Evolutionary conservation across 805 yeast species (phyloP), one percentile per base, ranked within the genome.

Genomic region (Lachancea sp.): DNA sequence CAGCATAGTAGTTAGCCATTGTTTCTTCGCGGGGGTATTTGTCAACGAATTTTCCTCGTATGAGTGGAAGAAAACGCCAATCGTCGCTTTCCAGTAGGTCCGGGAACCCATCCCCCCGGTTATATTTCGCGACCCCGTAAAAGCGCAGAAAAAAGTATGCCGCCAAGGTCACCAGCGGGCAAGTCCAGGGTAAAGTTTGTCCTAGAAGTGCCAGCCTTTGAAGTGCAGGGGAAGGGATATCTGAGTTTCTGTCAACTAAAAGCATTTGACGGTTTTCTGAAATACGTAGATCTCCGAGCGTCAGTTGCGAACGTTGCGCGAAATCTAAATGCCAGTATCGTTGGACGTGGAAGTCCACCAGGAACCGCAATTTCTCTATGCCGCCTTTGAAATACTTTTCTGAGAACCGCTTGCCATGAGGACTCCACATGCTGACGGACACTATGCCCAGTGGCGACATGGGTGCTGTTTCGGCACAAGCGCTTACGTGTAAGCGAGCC

Each of bases 51-150:
- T 55, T 58, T 5, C 61, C 62, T 34, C 59, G 46, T 8, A 55
- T 41, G 9, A 60, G 31, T 3, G 61, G 56, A 20, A 56, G 19
- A 34, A 54, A 52, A n/a, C 28, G 34, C 52, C 52, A 52, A 5
- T 28, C 43, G 28, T 40, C 44, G 13, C 28, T 22, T 11, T 36
- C 40, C 11, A 41, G 42, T 26, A 58, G 39, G 42, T 50, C 47
- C 11, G 64, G 64, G 36, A 58, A 60, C 12, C 63, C 62, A 26
- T 55, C 61, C 24, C 61, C 61, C 33, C 47, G 50, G 23, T 50
- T 48, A 19, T 38, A 33, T 13, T 48, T 43, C n/a, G 45, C 38
- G 9, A 48, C 48, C 18, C 63, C 64, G 42, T 59, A 58, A 42
- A 60, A 60, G 26, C 61, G 48, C 17, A 59, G 43, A 36, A 45